Evolutionary conservation across 2,329 filamentous ascomycete species (phyloP), one percentile per base, ranked within the genome.

Genomic region (Pestalotiopsis sp.): DNA sequence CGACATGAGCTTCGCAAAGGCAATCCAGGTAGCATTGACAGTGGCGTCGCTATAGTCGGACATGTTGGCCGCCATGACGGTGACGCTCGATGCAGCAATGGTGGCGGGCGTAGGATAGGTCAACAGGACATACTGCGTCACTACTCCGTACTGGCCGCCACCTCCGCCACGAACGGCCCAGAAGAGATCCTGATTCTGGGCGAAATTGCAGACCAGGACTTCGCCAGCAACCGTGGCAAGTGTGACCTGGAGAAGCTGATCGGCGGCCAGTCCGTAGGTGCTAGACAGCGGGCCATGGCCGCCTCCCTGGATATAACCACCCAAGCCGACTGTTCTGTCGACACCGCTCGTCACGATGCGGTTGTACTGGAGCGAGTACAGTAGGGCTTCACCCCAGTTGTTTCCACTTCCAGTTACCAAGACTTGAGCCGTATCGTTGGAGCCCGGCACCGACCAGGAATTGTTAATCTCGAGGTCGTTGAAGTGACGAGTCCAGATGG

Each of bases 151-250:
- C 38, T 83, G 90, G 12, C 88, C 87, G 9, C 84, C 86, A 2
- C 90, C 89, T 0, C 89, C 88, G 4, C 89, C 89, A 58, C 82
- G 81, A 1, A 91, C 77, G 1, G 89, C 90, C 89, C 89, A 92
- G 79, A 88, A 91, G 1, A 92, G 80, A 65, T 91, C 89, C 0
- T 79, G 68, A 71, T 91, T 86, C 52, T 84, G 70, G 0, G 73
- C 74, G 0, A 79, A 81, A 4, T 81, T 84, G 0, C 87, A 87
- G 2, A 77, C 83, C 1, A 89, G 71, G 23, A 84, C 73, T 17
- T 81, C 69, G 3, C 89, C 87, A 17, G 76, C 74, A 0, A 82
- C 85, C 7, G 84, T 86, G n/a, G 91, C 82, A 1, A 89, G 86
- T 68, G 89, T 83, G 69, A 81, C 87, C 70, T 86, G 81, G 0